Percentiles rank a stretch among this genome's conserved stretches.
Conservation (phyloP, 2,329 filamentous ascomycete species). For the Fusarium cyanostomum region DNA sequence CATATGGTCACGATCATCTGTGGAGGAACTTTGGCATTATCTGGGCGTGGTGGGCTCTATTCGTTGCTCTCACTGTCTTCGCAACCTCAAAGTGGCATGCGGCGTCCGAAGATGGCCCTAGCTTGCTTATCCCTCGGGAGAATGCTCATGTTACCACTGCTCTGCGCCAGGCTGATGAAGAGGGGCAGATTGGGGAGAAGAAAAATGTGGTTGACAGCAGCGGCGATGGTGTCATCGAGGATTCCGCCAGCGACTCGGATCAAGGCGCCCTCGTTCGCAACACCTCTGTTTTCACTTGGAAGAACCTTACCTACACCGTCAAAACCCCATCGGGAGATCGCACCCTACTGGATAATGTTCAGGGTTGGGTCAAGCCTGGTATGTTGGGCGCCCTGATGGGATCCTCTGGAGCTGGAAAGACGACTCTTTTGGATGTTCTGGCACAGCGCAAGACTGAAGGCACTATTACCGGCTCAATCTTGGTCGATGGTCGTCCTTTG, state of each 20-base stretch:
- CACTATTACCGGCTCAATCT: constrained; percentile 76
- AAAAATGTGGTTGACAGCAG: constrained; percentile 1
- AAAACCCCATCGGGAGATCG: constrained; percentile 69
- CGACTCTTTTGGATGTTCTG: constrained; percentile 83
- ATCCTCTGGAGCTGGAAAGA: constrained; percentile 84
- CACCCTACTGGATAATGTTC: constrained; percentile 78
- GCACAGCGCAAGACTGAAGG: constrained; percentile 83
- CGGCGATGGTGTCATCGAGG: constrained; percentile 26
- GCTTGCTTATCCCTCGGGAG: constrained; percentile 71
- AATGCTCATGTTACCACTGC: constrained; percentile 52
- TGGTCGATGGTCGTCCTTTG: constrained; percentile 77
- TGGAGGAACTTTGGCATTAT: constrained; percentile 71
- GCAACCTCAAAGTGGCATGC: constrained; percentile 67
- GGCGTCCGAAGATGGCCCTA: constrained; percentile 60
- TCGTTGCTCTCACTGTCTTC: constrained; percentile 65
- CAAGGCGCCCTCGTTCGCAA: constrained; percentile 63
- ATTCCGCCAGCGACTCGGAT: constrained; percentile 36
- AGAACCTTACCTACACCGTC: constrained; percentile 75
- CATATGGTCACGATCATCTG: constrained; percentile 61
- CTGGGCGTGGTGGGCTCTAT: constrained; percentile 71
- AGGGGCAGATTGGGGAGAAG: constrained; percentile 51
- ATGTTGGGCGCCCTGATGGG: constrained; percentile 84
- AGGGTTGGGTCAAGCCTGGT: constrained; percentile 85
- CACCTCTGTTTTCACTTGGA: constrained; percentile 78
- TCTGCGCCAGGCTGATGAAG: constrained; percentile 57